Evolutionary conservation across 495 filamentous ascomycete genomes (phyloP), one percentile per base, ranked within the genome.

Genomic region (Neurospora tetrasperma): DNA sequence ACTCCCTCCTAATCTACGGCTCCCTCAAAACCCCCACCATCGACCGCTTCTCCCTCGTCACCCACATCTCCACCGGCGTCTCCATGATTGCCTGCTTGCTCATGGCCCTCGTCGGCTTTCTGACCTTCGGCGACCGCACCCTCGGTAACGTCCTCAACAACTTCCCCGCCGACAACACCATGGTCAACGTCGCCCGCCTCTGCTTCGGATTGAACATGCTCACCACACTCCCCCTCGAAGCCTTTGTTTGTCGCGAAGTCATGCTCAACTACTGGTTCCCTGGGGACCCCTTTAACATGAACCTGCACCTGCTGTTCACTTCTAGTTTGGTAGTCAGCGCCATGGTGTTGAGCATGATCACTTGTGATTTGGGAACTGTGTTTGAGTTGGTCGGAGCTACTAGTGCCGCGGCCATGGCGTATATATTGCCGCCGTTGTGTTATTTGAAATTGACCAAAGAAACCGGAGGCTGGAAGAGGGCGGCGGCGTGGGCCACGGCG

Each of bases 181-280:
- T 98, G 87, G 92, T 98, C 75, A 99, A 98, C 80, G 88, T 98
- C 71, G 96, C 96, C 54, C 89, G 96, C 76, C 85, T 99, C 76
- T 97, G 93, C 79, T 97, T 99, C 76, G 96, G 96, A 5, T 83
- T 98, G 71, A 99, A 99, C 84, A 99, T 99, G 96, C 89, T 99
- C 74, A 98, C 96, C 7, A 99, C 96, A 3, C 84, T 99, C 62
- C 96, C 96, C 4, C 88, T 99, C 44, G 96, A 99, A 83, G 93
- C 93, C 9, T 99, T 99, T 80, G 96, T 99, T 62, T 98, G 96
- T 81, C 89, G 96, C 72, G 94, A 97, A 80, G 96, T 98, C 54
- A 97, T 98, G 91, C 88, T 92, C 42, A 94, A 92, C 69, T 99
- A 97, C 83, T 99, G 90, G 82, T 97, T 93, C 81, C 92, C 84